Percentiles rank a stretch among this genome's conserved stretches.
phyloP scores from a whole-genome alignment of 129 eudicot species.

The Centrapalus pauciflorus region DNA sequence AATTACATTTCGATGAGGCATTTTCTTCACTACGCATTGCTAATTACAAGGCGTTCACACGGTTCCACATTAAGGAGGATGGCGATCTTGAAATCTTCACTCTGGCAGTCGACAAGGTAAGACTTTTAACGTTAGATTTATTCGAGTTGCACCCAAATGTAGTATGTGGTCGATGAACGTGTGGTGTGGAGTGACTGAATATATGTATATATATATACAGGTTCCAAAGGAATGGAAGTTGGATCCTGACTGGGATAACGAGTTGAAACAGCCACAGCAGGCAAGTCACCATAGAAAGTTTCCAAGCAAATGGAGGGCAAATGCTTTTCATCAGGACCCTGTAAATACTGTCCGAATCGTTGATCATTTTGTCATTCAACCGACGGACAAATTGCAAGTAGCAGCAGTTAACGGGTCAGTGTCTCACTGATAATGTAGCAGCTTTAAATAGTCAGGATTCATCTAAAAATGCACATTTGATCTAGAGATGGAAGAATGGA shows the following conservation, averaged over 20 bases:
- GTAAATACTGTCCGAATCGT: conserved; percentile 68
- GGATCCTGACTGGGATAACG: conserved; percentile 95
- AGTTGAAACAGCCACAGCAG: conserved; percentile 51
- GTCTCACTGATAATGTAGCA: conserved; percentile 30
- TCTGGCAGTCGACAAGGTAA: conserved; percentile 93
- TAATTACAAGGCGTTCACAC: conserved; percentile 91
- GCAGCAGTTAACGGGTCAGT: conserved; percentile 45
- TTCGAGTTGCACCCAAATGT: no score
- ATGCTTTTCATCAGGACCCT: conserved; percentile 72
- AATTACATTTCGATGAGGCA: conserved; percentile 95
- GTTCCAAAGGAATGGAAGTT: conserved; percentile 96
- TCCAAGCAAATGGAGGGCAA: conserved; percentile 95
- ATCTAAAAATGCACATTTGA: background rate
- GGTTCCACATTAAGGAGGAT: conserved; percentile 66
- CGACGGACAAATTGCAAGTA: conserved; percentile 28
- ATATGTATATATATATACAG: conserved; percentile 31
- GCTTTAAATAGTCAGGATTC: background rate
- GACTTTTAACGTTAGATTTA: background rate
- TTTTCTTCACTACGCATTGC: conserved; percentile 95
- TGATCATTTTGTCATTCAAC: conserved; percentile 75
- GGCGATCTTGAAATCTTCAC: conserved; percentile 94
- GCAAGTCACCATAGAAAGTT: conserved; percentile 51
- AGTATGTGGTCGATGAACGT: background rate
- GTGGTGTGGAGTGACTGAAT: background rate
- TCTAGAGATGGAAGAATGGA: background rate